Conservation (phyloP, 768 basidiomycete species). For the Boletus rubropictus region DNA sequence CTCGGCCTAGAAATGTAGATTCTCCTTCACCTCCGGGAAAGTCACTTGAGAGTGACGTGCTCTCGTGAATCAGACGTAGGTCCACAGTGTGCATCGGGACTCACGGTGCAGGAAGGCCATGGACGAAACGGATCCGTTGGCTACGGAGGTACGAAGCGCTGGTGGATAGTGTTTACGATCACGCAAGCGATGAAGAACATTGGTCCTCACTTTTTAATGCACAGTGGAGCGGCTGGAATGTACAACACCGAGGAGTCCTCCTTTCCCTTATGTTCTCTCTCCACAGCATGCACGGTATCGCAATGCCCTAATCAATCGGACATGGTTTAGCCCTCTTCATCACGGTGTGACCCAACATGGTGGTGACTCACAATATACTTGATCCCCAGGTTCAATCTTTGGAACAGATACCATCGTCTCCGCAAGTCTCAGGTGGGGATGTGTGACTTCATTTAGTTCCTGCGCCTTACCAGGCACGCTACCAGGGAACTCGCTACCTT, state of each 20-base stretch:
- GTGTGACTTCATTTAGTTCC: slow-evolving; percentile 49
- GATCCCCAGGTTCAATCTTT: slow-evolving; percentile 55
- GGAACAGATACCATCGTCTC: slow-evolving; percentile 57
- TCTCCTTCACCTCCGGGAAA: slow-evolving; percentile 52
- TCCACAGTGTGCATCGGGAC: not conserved
- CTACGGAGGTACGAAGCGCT: slow-evolving; percentile 47
- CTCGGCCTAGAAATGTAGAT: slow-evolving; percentile 38
- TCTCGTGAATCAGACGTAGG: not conserved
- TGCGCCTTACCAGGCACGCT: slow-evolving; percentile 48
- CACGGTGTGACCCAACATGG: not conserved
- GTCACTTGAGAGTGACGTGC: slow-evolving; percentile 31
- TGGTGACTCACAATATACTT: slow-evolving; percentile 47
- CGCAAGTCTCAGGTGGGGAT: slow-evolving; percentile 56
- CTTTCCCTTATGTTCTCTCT: slow-evolving; percentile 40
- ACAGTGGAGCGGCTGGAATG: slow-evolving; percentile 50
- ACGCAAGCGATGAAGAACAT: not conserved
- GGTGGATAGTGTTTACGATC: not conserved
- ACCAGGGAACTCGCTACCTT: slow-evolving; percentile 49
- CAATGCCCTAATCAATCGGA: slow-evolving; percentile 43
- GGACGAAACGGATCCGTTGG: slow-evolving; percentile 42
- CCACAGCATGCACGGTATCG: slow-evolving; percentile 53
- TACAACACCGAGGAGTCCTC: slow-evolving; percentile 53
- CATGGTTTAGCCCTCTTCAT: not conserved
- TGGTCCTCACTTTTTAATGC: slow-evolving; percentile 39
- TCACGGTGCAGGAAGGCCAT: slow-evolving; percentile 49